Conservation (phyloP, 176 grass and related monocot species). For the Bothriochloa decipiens region DNA sequence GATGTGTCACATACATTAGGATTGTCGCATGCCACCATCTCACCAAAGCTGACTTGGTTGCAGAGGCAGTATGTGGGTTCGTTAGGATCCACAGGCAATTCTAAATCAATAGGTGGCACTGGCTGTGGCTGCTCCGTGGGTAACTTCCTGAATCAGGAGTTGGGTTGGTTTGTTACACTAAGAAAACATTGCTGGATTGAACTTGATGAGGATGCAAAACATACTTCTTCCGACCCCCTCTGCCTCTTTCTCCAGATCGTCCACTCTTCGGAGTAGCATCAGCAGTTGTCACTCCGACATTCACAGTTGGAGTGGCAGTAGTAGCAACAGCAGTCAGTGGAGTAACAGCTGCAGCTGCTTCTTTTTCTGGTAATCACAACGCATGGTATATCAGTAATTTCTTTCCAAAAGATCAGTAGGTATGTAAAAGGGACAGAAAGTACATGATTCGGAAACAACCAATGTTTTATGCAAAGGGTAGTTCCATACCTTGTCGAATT, state of each 20-base stretch:
- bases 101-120: slow-evolving; percentile 70
- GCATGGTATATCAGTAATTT: slow-evolving; percentile 27
- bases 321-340: slow-evolving; percentile 35
- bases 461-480: neutral
- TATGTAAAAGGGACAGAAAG: slow-evolving; percentile 6
- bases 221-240: slow-evolving; percentile 99
- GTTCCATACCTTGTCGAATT: slow-evolving; percentile 65
- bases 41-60: slow-evolving; percentile 93
- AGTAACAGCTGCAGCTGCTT: slow-evolving; percentile 40
- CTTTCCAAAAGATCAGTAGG: neutral
- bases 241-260: slow-evolving; percentile 71
- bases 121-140: slow-evolving; percentile 57
- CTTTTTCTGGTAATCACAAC: slow-evolving; percentile 56
- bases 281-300: slow-evolving; percentile 43
- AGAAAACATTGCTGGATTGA: slow-evolving; percentile 5
- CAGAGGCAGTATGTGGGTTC: slow-evolving; percentile 94
- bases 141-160: slow-evolving; percentile 65
- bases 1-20: slow-evolving; percentile 53
- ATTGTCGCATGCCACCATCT: slow-evolving; percentile 97
- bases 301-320: slow-evolving; percentile 40
- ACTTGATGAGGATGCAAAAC: slow-evolving; percentile 23
- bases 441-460: neutral
- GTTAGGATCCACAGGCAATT: slow-evolving; percentile 94
- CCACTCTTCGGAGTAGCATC: slow-evolving; percentile 55
- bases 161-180: slow-evolving; percentile 7